Base-by-base conservation (phyloP, 345 rosid genomes). In the Erysimum cheiranthoides region DNA sequence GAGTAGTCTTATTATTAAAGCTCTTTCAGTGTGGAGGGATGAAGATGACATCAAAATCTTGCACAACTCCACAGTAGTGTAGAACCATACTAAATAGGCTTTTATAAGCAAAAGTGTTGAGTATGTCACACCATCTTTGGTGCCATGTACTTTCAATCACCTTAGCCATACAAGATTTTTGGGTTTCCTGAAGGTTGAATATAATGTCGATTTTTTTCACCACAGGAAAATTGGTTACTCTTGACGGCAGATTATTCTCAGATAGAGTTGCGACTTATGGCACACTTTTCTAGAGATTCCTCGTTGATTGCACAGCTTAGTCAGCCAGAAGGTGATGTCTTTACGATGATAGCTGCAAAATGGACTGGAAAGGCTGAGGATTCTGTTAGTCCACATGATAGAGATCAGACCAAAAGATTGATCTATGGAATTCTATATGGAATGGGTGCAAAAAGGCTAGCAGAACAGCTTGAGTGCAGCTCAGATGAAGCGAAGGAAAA, bases 361-460 rank as follows among this genome's bases (percentile, higher is more conserved):
- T 95, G 99, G 97, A 92, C 87, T 74, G 90, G 93, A 68, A 89
- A 79, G 82, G 74, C 87, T 8, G 89, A 85, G 83, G 88, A 69
- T 68, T 85, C 88, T 73, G 78, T 95, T 59, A 65, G 80, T 79
- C 71, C 87, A 47, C 69, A 75, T 52, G 97, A 94, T 78, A 83
- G 99, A 84, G 96, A 94, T 65, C 97, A 89, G 82, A 89, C 91
- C 10, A 94, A 94, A 83, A 86, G 97, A 73, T 79, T 94, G 93
- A 85, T 94, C 56, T 94, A 94, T 66, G 99, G 97, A 50, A 90
- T 94, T 83, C 93, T 94, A 30, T 94, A 94, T 81, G 99, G 99
- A 78, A 94, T 94, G 99, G 99, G 99, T 73, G 90, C 99, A 65
- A 90, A 84, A 34, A 79, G 82, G 73, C 96, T 94, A 73, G 86